Evolutionary conservation across 208 protist species (phyloP).

Genomic region (Herpetomonas samuelpessoai): DNA sequence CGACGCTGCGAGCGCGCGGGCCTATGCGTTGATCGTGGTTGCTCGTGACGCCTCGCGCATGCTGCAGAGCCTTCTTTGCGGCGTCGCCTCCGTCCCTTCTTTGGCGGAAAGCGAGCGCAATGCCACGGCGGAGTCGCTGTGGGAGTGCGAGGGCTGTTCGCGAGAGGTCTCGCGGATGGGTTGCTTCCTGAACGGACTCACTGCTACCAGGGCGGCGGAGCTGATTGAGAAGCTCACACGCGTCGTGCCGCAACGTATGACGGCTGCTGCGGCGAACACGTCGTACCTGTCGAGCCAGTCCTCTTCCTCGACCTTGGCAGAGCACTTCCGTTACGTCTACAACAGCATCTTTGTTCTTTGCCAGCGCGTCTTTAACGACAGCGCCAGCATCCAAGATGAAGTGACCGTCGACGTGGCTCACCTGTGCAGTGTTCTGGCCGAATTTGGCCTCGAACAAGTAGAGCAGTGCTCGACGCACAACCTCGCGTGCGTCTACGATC

Average conservation of each 20-base stretch:
- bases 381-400: background rate
- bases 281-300: constrained; percentile 34
- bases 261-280: constrained; percentile 23
- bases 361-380: constrained; percentile 10
- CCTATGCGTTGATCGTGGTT: constrained; percentile 27
- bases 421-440: constrained; percentile 16
- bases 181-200: constrained; percentile 9
- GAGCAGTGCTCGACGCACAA: constrained; percentile 76
- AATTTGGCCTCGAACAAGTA: constrained; percentile 58
- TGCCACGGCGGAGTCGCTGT: background rate
- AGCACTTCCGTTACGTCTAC: constrained; percentile 60
- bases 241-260: constrained; percentile 18
- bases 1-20: constrained; percentile 7
- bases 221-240: constrained; percentile 15
- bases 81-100: too few relatives aligned
- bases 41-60: constrained; percentile 50
- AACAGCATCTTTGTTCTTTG: constrained; percentile 47
- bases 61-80: constrained; percentile 52
- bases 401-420: background rate
- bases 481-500: constrained; percentile 65
- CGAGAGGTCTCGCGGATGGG: constrained; percentile 3
- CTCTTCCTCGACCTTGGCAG: constrained; percentile 50
- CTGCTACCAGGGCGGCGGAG: constrained; percentile 8
- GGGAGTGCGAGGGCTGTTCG: background rate
- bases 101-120: too few relatives aligned